Percentiles rank a stretch among this genome's conserved stretches.
These are phyloP conservation scores for Cordyceps pruinosa DNA, from an alignment of 2,329 filamentous ascomycete genomes.

Conservation along the genomic window DNA sequence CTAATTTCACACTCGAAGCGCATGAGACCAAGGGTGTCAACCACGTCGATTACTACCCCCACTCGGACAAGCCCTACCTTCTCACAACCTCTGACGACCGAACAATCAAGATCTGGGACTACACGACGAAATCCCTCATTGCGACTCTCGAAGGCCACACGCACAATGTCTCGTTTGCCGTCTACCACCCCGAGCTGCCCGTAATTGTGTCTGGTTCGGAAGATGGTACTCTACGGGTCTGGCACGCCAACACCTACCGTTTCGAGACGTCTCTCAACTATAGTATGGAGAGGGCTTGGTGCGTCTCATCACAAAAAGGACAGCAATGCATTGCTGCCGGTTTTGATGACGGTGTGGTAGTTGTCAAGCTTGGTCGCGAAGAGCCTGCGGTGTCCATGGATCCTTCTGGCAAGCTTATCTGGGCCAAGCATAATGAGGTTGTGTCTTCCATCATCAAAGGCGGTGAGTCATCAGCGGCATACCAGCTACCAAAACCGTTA, in stretches of 20 bases:
- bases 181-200: slow-evolving; percentile 93
- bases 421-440: slow-evolving; percentile 92
- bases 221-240: slow-evolving; percentile 95
- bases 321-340: slow-evolving; percentile 92
- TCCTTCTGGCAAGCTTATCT: slow-evolving; percentile 88
- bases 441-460: slow-evolving; percentile 92
- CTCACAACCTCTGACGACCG: slow-evolving; percentile 94
- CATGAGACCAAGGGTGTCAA: slow-evolving; percentile 98
- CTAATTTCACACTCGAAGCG: slow-evolving; percentile 94
- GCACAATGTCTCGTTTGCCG: slow-evolving; percentile 96
- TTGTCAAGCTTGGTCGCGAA: slow-evolving; percentile 95
- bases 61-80: slow-evolving; percentile 74
- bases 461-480: slow-evolving; percentile 34
- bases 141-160: slow-evolving; percentile 95
- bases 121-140: slow-evolving; percentile 95
- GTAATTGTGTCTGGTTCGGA: slow-evolving; percentile 97
- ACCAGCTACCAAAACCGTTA: background rate
- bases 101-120: slow-evolving; percentile 98
- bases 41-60: slow-evolving; percentile 84
- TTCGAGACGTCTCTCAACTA: slow-evolving; percentile 96
- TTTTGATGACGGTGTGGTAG: slow-evolving; percentile 95
- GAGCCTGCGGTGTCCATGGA: slow-evolving; percentile 99
- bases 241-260: slow-evolving; percentile 96
- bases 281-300: slow-evolving; percentile 93
- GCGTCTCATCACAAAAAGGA: slow-evolving; percentile 89